Conservation (phyloP, 495 filamentous ascomycete genomes). For the Penicillium longicatenatum region DNA sequence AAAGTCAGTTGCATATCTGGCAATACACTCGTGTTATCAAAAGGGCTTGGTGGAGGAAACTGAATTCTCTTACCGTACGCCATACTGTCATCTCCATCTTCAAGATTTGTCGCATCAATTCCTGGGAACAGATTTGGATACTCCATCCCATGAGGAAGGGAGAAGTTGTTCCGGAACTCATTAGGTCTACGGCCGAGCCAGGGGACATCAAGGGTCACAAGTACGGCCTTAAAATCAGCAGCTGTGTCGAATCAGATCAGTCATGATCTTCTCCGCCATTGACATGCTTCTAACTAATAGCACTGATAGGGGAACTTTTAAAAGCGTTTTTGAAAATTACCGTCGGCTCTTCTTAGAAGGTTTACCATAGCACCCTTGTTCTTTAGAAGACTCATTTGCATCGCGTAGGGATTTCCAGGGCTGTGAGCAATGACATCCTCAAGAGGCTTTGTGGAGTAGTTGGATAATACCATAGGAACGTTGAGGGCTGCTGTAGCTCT, state of each 20-base stretch:
- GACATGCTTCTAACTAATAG: too few species aligned
- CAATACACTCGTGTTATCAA: too few species aligned
- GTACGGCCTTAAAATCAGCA: constrained; percentile 86
- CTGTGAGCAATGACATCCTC: constrained; percentile 51
- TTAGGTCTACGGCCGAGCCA: constrained; percentile 65
- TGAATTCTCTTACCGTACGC: constrained; percentile 30
- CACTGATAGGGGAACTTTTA: too few species aligned
- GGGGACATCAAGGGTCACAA: constrained; percentile 93
- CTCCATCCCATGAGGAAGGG: constrained; percentile 35
- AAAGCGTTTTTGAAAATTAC: constrained; percentile 3
- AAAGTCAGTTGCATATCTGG: too few species aligned
- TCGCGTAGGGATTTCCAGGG: constrained; percentile 42
- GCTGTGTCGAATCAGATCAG: constrained; percentile 38
- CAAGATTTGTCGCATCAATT: neutral
- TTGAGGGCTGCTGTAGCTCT: constrained; percentile 74
- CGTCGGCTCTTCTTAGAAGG: constrained; percentile 84
- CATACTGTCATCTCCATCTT: constrained; percentile 6
- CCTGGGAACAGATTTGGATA: constrained; percentile 26
- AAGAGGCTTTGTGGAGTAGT: constrained; percentile 50
- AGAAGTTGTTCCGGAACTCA: constrained; percentile 49
- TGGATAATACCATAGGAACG: constrained; percentile 56
- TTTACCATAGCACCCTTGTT: constrained; percentile 80
- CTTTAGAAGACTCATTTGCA: constrained; percentile 90
- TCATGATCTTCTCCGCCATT: neutral
- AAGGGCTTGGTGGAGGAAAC: too few species aligned